Base-by-base conservation (phyloP, 306 rosid genomes). In the Quercus rubra region DNA sequence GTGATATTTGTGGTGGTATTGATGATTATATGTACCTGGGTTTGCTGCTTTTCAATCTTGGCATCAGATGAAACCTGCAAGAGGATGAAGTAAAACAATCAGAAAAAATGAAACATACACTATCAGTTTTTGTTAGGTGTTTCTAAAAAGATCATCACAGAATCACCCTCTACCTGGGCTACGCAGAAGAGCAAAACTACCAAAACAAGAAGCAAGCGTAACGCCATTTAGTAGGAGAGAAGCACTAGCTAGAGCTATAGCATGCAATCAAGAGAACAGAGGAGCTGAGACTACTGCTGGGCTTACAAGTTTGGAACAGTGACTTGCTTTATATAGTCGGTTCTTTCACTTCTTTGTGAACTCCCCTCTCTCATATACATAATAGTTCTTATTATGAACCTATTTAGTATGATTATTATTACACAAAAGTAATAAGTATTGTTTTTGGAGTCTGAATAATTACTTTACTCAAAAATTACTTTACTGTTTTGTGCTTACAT, bases 51-150 rank as follows among this genome's bases (percentile, higher is more conserved):
- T 41, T 79, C 81, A n/a, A 71, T 66, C 55, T 59, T 46, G 25
- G 71, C 17, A n/a, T 83, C 74, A 18, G 80, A 73, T 41, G 83
- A 75, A 79, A 71, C 81, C 81, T 76, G 73, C 56, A 63, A 71
- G 3, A 23, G 1, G 7, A 69, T 54, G 5, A n/a, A 38, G 18
- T 7, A 15, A 10, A 4, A 38, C 8, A 0, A 41, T 11, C 31
- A 61, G 46, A 38, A 59, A 59, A 59, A 59, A 59, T 21, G 27
- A 23, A 21, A 41, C 46, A 41, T 10, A 20, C 15, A 8, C 23
- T 10, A 21, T 23, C 30, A 21, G 25, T 59, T 59, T 23, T 59
- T 59, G 31, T 23, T 59, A 9, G 31, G 31, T 1, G 23, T 10
- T 59, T 3, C 27, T 59, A 20, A 5, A 27, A 59, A 13, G 54